Percentiles rank a stretch among this genome's conserved stretches.
phyloP scores from a whole-genome alignment of 2,329 filamentous ascomycete species.

The Curvularia hawaiiensis region DNA sequence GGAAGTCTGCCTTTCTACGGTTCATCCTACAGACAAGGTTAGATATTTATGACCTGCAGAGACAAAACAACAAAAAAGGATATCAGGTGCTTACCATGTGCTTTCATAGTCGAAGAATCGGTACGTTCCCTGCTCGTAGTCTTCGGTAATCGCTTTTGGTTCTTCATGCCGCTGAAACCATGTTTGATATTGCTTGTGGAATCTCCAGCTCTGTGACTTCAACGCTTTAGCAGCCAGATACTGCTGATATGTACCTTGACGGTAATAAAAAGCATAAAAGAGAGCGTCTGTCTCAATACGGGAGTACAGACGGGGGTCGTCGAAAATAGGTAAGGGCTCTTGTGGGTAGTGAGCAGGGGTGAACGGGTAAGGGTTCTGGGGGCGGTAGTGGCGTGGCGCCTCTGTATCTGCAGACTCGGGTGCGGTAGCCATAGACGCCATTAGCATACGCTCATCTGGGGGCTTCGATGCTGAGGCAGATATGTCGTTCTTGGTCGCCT shows the following conservation, averaged over 20 bases:
- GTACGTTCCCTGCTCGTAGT: constrained; percentile 98
- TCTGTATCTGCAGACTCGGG: constrained; percentile 82
- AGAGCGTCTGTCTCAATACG: constrained; percentile 94
- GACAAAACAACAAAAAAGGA: constrained; percentile 6
- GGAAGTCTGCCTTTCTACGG: constrained; percentile 94
- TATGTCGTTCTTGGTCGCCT: constrained; percentile 75
- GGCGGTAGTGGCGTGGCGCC: constrained; percentile 81
- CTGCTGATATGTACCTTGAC: constrained; percentile 94
- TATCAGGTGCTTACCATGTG: constrained; percentile 72
- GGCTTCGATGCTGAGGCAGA: constrained; percentile 63
- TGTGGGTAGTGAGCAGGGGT: constrained; percentile 87
- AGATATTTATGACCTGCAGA: constrained; percentile 26
- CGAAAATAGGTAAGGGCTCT: constrained; percentile 88
- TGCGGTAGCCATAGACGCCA: constrained; percentile 72
- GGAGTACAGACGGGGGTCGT: constrained; percentile 85
- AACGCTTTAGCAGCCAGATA: constrained; percentile 95
- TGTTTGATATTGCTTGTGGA: constrained; percentile 98
- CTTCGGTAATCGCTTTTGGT: constrained; percentile 97
- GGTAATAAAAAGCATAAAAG: constrained; percentile 99
- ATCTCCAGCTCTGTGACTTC: constrained; percentile 98
- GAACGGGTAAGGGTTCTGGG: constrained; percentile 75
- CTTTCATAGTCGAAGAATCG: constrained; percentile 99
- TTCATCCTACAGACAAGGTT: constrained; percentile 79
- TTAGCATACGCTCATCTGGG: constrained; percentile 74
- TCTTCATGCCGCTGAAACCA: constrained; percentile 99